Evolutionary conservation across 345 rosid genomes (phyloP).

Genomic region (Excoecaria cochinchinensis): DNA sequence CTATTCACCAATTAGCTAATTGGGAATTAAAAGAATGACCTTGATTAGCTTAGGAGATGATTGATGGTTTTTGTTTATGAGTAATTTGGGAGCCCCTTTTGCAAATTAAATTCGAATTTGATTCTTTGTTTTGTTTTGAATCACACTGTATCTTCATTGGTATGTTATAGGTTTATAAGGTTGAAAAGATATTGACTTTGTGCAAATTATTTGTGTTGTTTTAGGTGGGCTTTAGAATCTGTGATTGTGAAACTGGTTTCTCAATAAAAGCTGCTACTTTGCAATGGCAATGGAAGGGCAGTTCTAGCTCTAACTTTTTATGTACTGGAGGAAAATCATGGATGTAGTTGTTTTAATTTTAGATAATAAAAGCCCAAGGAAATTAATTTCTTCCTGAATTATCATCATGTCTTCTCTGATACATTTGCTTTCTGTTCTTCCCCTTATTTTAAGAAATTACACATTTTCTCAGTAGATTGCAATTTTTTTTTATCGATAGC

Average conservation of each 20-base stretch:
- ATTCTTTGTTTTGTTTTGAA: background rate
- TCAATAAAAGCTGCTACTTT: background rate
- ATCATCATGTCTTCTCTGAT: background rate
- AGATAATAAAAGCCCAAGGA: background rate
- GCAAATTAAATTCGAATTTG: too few species aligned
- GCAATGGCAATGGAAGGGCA: background rate
- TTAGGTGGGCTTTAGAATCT: background rate
- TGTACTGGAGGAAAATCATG: background rate
- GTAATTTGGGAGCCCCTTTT: background rate
- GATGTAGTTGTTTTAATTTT: background rate
- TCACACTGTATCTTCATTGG: background rate
- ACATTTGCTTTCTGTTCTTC: background rate
- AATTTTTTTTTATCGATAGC: too few species aligned
- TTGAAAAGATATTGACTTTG: background rate
- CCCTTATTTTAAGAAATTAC: background rate
- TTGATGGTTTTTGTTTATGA: background rate
- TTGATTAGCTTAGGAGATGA: background rate
- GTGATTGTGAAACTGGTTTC: background rate
- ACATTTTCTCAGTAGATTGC: background rate
- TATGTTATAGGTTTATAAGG: background rate
- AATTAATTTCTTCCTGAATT: background rate
- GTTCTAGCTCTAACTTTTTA: background rate
- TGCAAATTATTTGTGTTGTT: background rate
- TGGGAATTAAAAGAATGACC: background rate
- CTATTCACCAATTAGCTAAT: background rate